Conservation (phyloP, 1,139 yeast genomes). For the Hanseniaspora gamundiae region DNA sequence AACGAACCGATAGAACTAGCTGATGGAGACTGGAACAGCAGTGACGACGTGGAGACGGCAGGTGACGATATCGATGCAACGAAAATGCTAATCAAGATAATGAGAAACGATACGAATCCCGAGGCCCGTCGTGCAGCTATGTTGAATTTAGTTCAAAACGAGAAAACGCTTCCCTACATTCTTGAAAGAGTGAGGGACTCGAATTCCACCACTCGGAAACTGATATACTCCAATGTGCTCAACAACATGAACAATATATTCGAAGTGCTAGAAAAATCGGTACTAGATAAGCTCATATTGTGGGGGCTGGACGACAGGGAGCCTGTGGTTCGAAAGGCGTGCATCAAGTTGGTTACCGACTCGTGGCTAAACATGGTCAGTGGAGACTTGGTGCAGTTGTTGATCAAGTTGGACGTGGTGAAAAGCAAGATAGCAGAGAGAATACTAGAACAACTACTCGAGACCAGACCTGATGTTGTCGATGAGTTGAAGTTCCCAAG, state of each 20-base stretch:
- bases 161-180: conserved; percentile 43
- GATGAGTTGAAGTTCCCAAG: conserved; percentile 44
- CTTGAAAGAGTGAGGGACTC: conserved; percentile 77
- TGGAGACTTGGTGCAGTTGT: conserved; percentile 58
- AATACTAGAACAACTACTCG: conserved; percentile 55
- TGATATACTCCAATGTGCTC: conserved; percentile 58
- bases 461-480: conserved; percentile 48
- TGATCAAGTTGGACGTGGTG: conserved; percentile 59
- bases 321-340: conserved; percentile 56
- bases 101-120: conserved; percentile 71
- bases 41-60: conserved; percentile 1
- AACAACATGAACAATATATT: conserved; percentile 47
- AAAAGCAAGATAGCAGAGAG: conserved; percentile 52
- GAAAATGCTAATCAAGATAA: conserved; percentile 37
- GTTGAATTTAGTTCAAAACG: conserved; percentile 49
- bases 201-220: conserved; percentile 57
- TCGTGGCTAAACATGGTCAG: conserved; percentile 63
- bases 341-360: conserved; percentile 53
- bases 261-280: conserved; percentile 42
- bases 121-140: conserved; percentile 85
- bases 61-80: conserved; percentile 34
- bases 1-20: too few species aligned
- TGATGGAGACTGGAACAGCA: conserved; percentile 2
- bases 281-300: conserved; percentile 52
- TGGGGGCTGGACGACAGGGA: conserved; percentile 92